Percentiles rank a stretch among this genome's conserved stretches.
Evolutionary conservation across 805 yeast species (phyloP).

Genomic region (Kluyveromyces lactis): DNA sequence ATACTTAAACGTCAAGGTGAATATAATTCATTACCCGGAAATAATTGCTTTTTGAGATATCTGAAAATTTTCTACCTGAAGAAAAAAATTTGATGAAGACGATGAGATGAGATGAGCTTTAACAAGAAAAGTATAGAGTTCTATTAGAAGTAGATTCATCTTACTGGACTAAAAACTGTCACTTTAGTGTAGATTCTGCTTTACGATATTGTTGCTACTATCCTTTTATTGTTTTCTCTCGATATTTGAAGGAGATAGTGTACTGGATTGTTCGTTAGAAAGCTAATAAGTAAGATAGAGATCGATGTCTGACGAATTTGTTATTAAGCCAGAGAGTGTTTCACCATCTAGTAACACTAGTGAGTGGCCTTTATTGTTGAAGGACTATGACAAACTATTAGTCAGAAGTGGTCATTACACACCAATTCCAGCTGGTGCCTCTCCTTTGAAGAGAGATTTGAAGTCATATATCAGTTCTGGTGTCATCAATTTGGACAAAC

Average conservation of each 20-base stretch:
- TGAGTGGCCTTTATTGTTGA: constrained; percentile 91
- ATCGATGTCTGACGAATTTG: constrained; percentile 56
- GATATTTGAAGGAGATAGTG: not conserved
- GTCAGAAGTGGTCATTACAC: constrained; percentile 97
- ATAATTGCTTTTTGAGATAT: not conserved
- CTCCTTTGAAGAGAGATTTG: constrained; percentile 91
- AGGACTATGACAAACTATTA: constrained; percentile 85
- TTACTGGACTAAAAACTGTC: too few species aligned
- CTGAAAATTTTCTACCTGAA: constrained; percentile 3
- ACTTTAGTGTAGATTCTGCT: too few species aligned
- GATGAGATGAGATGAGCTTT: constrained; percentile 13
- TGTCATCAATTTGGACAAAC: constrained; percentile 95
- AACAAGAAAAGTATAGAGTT: not conserved
- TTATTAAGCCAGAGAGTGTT: constrained; percentile 82
- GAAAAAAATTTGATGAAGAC: constrained; percentile 10
- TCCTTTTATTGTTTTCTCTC: too few species aligned
- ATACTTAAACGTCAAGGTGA: too few species aligned
- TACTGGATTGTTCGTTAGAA: too few species aligned
- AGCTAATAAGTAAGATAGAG: too few species aligned
- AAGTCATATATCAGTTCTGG: constrained; percentile 87
- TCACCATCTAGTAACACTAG: constrained; percentile 79
- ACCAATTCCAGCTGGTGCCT: constrained; percentile 91
- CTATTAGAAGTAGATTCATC: not conserved
- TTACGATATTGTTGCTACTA: too few species aligned
- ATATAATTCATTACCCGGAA: too few species aligned